Evolutionary conservation across 257 asterid species (phyloP).

Genomic region (Scutellaria baicalensis): DNA sequence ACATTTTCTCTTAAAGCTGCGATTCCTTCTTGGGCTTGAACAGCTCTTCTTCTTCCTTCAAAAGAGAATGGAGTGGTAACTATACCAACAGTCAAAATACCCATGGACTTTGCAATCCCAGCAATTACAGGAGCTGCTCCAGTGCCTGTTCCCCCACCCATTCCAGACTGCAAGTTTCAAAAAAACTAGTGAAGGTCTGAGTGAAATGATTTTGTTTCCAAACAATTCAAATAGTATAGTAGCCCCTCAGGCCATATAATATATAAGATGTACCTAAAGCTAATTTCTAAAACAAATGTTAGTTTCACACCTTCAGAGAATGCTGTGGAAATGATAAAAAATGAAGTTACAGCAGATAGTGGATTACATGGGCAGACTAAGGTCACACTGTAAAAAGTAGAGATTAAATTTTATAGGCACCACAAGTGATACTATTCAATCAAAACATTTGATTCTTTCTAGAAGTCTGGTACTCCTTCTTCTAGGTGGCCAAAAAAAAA

Average conservation of each 20-base stretch:
- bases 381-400: background rate
- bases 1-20: slow-evolving; percentile 96
- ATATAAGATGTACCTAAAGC: background rate
- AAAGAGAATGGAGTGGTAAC: slow-evolving; percentile 97
- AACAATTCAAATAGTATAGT: background rate
- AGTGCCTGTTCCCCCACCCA: slow-evolving; percentile 99
- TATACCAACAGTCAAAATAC: slow-evolving; percentile 95
- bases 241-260: background rate
- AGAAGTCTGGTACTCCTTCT: background rate
- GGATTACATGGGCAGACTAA: background rate
- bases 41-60: slow-evolving; percentile 95
- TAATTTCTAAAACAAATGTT: background rate
- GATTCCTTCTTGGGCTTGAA: slow-evolving; percentile 99
- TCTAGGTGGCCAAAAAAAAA: no score
- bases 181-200: slow-evolving; percentile 2
- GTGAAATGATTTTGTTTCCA: background rate
- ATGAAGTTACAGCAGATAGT: background rate
- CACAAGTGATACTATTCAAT: background rate
- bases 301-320: background rate
- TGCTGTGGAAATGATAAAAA: background rate
- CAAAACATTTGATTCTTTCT: background rate
- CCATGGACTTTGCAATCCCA: slow-evolving; percentile 90
- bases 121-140: slow-evolving; percentile 98
- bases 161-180: slow-evolving; percentile 78
- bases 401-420: background rate